phyloP scores from a whole-genome alignment of 345 rosid species.

The Acer campestre region DNA sequence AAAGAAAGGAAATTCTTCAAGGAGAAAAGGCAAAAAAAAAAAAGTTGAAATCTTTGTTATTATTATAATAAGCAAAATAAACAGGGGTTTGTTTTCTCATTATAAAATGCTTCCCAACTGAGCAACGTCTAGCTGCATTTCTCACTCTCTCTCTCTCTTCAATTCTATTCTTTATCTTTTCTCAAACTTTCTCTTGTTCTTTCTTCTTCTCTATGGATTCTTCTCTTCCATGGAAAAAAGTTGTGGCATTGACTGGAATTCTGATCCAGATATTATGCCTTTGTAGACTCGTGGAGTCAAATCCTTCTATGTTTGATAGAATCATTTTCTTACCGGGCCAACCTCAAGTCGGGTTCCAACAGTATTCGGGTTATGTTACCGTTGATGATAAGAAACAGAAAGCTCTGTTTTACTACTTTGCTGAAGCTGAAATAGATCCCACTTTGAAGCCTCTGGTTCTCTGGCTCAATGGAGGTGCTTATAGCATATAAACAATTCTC shows the following conservation, averaged over 20 bases:
- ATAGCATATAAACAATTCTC: neutral
- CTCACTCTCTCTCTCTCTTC: neutral
- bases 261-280: constrained; percentile 34
- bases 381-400: constrained; percentile 69
- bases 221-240: constrained; percentile 27
- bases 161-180: neutral
- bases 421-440: constrained; percentile 81
- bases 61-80: neutral
- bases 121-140: constrained; percentile 4
- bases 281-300: constrained; percentile 31
- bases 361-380: constrained; percentile 85
- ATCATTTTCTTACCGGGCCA: constrained; percentile 76
- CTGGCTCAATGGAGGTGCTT: constrained; percentile 95
- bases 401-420: constrained; percentile 94
- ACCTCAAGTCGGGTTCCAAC: constrained; percentile 73
- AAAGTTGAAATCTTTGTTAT: neutral
- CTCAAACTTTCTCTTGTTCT: constrained; percentile 19
- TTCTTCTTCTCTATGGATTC: constrained; percentile 29
- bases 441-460: constrained; percentile 88
- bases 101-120: constrained; percentile 36
- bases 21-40: neutral
- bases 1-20: too few relatives aligned
- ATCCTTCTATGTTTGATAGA: constrained; percentile 46
- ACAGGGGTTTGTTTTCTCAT: neutral
- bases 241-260: constrained; percentile 47